Conservation (phyloP, 2,329 filamentous ascomycete species). For the Alternaria panax region DNA sequence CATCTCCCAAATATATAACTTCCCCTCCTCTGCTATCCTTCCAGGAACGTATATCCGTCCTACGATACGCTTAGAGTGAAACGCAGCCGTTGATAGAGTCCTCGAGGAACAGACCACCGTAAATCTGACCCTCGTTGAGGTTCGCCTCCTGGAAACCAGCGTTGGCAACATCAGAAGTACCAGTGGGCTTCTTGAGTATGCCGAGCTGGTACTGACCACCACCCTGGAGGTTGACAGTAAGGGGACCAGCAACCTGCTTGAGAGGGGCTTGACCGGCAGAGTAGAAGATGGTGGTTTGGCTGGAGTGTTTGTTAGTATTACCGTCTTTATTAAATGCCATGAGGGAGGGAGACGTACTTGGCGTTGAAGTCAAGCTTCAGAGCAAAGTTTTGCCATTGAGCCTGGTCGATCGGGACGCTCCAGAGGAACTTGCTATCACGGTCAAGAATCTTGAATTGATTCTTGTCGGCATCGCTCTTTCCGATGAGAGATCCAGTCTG, state of each 20-base stretch:
- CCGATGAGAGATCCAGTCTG: conserved; percentile 63
- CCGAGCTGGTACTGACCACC: conserved; percentile 70
- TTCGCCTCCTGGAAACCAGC: conserved; percentile 45
- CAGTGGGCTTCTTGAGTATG: conserved; percentile 67
- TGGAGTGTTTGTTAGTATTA: conserved; percentile 33
- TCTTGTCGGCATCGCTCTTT: conserved; percentile 53
- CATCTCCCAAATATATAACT: too few species aligned
- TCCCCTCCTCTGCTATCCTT: too few species aligned
- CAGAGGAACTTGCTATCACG: conserved; percentile 54
- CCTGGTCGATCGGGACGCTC: conserved; percentile 59
- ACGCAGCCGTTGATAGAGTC: conserved; percentile 47
- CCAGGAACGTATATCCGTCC: not conserved
- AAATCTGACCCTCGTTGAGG: conserved; percentile 51
- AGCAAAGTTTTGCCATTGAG: conserved; percentile 69
- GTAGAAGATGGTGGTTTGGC: conserved; percentile 66
- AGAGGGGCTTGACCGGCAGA: conserved; percentile 59
- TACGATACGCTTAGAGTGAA: conserved; percentile 26
- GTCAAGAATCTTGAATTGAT: conserved; percentile 52
- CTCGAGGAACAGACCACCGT: conserved; percentile 51
- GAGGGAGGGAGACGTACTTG: conserved; percentile 54
- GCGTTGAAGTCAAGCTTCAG: conserved; percentile 64
- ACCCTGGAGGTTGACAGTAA: conserved; percentile 62
- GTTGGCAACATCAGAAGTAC: conserved; percentile 51
- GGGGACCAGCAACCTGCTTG: conserved; percentile 55
- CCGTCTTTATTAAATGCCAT: not conserved